phyloP scores from a whole-genome alignment of 2,329 filamentous ascomycete genomes.

The Hymenotorrendiella dingleyae region DNA sequence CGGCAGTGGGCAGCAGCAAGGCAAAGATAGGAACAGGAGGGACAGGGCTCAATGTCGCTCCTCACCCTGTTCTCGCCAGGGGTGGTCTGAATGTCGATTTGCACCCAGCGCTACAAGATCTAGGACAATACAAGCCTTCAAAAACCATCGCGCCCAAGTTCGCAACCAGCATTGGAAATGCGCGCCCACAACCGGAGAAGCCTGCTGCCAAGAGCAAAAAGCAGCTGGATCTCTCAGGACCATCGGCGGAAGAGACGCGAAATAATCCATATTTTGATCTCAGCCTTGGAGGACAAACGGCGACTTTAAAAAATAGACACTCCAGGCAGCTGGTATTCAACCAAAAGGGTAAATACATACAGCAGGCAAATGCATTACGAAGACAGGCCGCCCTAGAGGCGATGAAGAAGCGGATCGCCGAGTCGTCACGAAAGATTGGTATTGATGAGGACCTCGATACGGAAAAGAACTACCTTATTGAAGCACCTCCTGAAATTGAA shows the following conservation, averaged over 20 bases:
- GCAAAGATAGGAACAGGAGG: constrained; percentile 31
- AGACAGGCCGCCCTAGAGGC: constrained; percentile 84
- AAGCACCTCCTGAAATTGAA: constrained; percentile 79
- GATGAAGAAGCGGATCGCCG: constrained; percentile 91
- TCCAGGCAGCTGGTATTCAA: constrained; percentile 83
- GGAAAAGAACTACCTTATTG: constrained; percentile 83
- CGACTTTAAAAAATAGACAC: constrained; percentile 55
- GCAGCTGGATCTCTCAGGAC: constrained; percentile 50
- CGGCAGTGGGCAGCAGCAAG: constrained; percentile 55
- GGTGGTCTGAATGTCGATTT: constrained; percentile 37
- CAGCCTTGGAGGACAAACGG: constrained; percentile 53
- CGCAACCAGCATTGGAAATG: constrained; percentile 35
- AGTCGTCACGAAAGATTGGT: constrained; percentile 79
- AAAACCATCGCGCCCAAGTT: constrained; percentile 33
- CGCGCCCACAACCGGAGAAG: constrained; percentile 35
- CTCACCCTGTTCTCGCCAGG: constrained; percentile 33
- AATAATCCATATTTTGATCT: constrained; percentile 83
- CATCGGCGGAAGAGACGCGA: constrained; percentile 50
- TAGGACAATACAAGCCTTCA: constrained; percentile 42
- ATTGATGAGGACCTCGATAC: constrained; percentile 86
- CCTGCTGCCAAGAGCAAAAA: constrained; percentile 39
- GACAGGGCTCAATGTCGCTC: constrained; percentile 37
- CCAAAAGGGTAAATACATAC: constrained; percentile 93
- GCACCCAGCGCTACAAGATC: constrained; percentile 60
- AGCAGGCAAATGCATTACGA: constrained; percentile 83